Evolutionary conservation across 75 land plant genomes (phyloP).

Genomic region (Cupressus sempervirens): DNA sequence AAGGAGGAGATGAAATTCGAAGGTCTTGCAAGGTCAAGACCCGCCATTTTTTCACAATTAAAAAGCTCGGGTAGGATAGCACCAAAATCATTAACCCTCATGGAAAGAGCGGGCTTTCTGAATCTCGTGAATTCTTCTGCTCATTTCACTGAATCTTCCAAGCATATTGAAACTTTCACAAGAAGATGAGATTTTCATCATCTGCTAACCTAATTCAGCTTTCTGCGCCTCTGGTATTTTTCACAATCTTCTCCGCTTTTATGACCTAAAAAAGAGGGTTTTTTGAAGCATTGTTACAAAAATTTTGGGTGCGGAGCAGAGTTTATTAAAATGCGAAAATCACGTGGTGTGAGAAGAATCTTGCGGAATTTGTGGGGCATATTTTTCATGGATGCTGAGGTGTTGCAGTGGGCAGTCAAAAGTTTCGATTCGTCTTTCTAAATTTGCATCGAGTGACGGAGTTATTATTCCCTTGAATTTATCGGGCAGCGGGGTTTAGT

Average conservation of each 20-base stretch:
- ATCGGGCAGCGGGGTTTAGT: background rate
- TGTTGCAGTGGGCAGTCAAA: too few species aligned
- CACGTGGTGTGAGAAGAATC: background rate
- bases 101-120: background rate
- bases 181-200: too few species aligned
- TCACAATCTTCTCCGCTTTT: too few species aligned
- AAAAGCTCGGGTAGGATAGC: background rate
- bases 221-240: too few species aligned
- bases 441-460: background rate
- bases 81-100: background rate
- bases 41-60: background rate
- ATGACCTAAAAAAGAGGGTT: too few species aligned
- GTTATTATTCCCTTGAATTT: background rate
- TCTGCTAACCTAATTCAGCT: too few species aligned
- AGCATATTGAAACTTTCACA: background rate
- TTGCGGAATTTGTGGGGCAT: background rate
- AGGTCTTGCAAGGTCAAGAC: conserved; percentile 3
- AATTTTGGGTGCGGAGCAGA: background rate
- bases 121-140: background rate
- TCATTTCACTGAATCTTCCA: background rate
- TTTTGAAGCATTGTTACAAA: background rate
- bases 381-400: background rate
- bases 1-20: background rate
- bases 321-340: background rate
- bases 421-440: background rate